Evolutionary conservation across 805 yeast genomes (phyloP).

Genomic region (Aciculoconidium aculeatum): DNA sequence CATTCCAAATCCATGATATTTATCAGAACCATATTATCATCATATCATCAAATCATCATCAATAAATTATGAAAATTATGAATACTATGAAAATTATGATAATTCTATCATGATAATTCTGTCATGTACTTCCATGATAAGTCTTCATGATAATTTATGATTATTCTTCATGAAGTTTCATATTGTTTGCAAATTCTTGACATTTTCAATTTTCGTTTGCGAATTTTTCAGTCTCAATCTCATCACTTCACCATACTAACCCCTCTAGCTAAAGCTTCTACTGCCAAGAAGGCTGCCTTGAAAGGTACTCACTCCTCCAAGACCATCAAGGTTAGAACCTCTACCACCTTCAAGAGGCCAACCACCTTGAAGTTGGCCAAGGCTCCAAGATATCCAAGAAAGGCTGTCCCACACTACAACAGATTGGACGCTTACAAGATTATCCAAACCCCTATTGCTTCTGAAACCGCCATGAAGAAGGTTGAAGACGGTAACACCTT

Average conservation of each 20-base stretch:
- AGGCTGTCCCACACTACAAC: conserved; percentile 95
- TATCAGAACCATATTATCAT: no score
- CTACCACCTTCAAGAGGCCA: conserved; percentile 95
- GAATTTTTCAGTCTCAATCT: background rate
- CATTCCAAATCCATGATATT: no score
- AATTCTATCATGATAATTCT: no score
- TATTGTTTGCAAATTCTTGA: no score
- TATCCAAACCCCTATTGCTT: conserved; percentile 90
- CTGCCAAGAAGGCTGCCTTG: conserved; percentile 98
- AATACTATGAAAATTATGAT: no score
- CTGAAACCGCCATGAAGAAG: conserved; percentile 99
- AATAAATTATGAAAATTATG: no score
- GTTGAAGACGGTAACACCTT: conserved; percentile 99
- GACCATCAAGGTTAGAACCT: conserved; percentile 89
- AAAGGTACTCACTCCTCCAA: conserved; percentile 94
- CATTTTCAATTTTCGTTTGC: no score
- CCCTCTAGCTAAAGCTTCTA: conserved; percentile 68
- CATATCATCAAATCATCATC: no score
- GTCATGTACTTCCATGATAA: no score
- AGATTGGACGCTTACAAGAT: conserved; percentile 95
- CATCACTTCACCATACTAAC: conserved; percentile 18
- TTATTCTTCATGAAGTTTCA: no score
- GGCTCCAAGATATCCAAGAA: conserved; percentile 91
- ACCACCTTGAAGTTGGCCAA: conserved; percentile 93
- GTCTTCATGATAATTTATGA: no score